These are phyloP conservation scores for Mycena rosella DNA, from an alignment of 768 basidiomycete genomes.

Conservation along the genomic window DNA sequence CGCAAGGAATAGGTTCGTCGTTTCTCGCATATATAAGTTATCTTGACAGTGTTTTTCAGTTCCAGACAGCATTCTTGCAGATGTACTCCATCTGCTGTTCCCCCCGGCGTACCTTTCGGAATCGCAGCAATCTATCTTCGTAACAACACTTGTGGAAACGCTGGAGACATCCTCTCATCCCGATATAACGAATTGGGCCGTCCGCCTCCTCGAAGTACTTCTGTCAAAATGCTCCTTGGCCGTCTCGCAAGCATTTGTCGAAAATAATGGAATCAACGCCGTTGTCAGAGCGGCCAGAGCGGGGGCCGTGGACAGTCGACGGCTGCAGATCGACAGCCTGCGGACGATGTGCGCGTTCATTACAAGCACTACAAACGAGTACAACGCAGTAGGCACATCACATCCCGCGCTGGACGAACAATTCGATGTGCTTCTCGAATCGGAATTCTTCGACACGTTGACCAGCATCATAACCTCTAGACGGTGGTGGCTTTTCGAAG, in stretches of 20 bases:
- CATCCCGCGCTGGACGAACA: constrained; percentile 29
- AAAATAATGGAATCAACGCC: constrained; percentile 49
- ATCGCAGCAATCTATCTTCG: constrained; percentile 45
- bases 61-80: constrained; percentile 48
- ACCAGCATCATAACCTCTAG: constrained; percentile 45
- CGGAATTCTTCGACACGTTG: constrained; percentile 55
- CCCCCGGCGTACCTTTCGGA: constrained; percentile 44
- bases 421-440: constrained; percentile 50
- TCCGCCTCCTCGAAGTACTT: constrained; percentile 51
- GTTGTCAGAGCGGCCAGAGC: constrained; percentile 50
- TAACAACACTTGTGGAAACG: constrained; percentile 46
- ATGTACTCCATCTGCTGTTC: constrained; percentile 54
- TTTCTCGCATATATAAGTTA: background rate
- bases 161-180: constrained; percentile 47
- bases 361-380: constrained; percentile 42
- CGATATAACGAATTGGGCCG: constrained; percentile 49
- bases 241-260: constrained; percentile 47
- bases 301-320: constrained; percentile 51
- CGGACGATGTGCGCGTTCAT: constrained; percentile 54
- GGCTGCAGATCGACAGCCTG: constrained; percentile 55
- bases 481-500: constrained; percentile 55
- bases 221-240: constrained; percentile 43
- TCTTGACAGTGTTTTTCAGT: constrained; percentile 28
- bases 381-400: constrained; percentile 13
- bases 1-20: constrained; percentile 38